phyloP scores from a whole-genome alignment of 768 basidiomycete species.

The Pleurotus ostreatus region DNA sequence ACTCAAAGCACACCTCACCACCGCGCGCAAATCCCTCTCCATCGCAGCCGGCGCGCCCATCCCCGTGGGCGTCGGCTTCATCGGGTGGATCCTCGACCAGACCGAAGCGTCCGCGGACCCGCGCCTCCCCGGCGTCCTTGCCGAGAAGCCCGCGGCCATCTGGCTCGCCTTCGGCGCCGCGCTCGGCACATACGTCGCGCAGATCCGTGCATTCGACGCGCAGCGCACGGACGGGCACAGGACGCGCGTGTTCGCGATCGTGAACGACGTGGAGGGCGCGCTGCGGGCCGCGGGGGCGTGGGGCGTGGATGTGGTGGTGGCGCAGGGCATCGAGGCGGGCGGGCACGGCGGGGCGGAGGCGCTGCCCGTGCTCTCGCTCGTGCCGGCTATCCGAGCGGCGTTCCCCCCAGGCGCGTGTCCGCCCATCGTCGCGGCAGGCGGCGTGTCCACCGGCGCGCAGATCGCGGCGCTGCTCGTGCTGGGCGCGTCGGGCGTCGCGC shows the following conservation, averaged over 20 bases:
- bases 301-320: conserved; percentile 59
- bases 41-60: conserved; percentile 28
- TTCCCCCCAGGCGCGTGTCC: conserved; percentile 28
- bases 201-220: conserved; percentile 35
- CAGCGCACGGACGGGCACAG: conserved; percentile 29
- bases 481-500: conserved; percentile 49
- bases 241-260: conserved; percentile 51
- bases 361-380: conserved; percentile 44
- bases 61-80: conserved; percentile 55
- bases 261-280: conserved; percentile 47
- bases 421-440: conserved; percentile 59
- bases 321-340: conserved; percentile 43
- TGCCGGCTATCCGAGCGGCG: conserved; percentile 39
- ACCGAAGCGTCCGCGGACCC: conserved; percentile 28
- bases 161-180: conserved; percentile 62
- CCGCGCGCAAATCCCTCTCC: conserved; percentile 30
- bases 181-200: conserved; percentile 47
- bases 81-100: conserved; percentile 54
- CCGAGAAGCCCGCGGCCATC: conserved; percentile 42
- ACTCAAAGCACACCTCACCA: conserved; percentile 36
- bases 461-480: conserved; percentile 46
- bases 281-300: conserved; percentile 40
- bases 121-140: conserved; percentile 39
- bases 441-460: conserved; percentile 48
- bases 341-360: conserved; percentile 32